Evolutionary conservation across 148 eudicot species (phyloP).

Genomic region (Camellia japonica): DNA sequence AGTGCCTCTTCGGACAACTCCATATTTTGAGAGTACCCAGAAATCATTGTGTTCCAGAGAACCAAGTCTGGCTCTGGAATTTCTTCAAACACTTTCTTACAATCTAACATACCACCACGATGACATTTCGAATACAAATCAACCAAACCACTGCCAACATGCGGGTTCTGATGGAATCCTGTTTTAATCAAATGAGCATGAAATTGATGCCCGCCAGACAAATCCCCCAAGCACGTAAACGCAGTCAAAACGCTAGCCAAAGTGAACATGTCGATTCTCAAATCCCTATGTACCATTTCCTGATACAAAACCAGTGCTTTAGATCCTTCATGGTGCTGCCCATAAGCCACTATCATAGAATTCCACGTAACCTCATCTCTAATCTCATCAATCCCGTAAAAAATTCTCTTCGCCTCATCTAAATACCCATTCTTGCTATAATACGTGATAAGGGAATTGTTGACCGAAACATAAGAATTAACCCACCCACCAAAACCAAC

Average conservation of each 20-base stretch:
- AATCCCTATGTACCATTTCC: constrained; percentile 48
- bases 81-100: constrained; percentile 54
- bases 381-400: constrained; percentile 42
- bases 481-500: constrained; percentile 59
- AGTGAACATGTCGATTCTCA: constrained; percentile 72
- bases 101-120: constrained; percentile 40
- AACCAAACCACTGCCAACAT: constrained; percentile 77
- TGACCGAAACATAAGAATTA: constrained; percentile 56
- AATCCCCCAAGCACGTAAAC: constrained; percentile 59
- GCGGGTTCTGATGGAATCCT: constrained; percentile 57
- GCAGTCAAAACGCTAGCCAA: constrained; percentile 84
- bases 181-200: constrained; percentile 66
- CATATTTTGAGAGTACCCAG: constrained; percentile 59
- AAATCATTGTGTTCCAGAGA: constrained; percentile 83
- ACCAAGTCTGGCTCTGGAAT: constrained; percentile 65
- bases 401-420: constrained; percentile 48
- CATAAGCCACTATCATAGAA: constrained; percentile 75
- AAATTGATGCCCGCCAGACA: constrained; percentile 68
- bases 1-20: constrained; percentile 63
- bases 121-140: constrained; percentile 71
- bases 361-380: constrained; percentile 84
- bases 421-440: constrained; percentile 63
- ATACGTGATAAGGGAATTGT: constrained; percentile 55
- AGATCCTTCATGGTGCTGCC: constrained; percentile 52
- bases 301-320: constrained; percentile 60